Percentiles rank a stretch among this genome's conserved stretches.
Conservation (phyloP, 352 stramenopile species). For the Globisporangium alternatum region DNA sequence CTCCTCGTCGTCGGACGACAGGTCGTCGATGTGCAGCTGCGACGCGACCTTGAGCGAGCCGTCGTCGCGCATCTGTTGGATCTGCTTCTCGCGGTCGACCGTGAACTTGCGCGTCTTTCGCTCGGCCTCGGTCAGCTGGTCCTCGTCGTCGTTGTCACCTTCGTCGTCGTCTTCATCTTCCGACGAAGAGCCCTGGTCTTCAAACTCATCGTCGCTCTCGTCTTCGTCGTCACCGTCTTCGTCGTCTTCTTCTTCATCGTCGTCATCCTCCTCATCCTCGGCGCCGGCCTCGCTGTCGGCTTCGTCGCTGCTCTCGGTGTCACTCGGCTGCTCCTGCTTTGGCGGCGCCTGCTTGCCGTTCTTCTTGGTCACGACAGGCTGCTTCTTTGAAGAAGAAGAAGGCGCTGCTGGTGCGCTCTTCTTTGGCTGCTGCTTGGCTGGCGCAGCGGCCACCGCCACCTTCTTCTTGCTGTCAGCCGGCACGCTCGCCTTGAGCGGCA, state of each 20-base stretch:
- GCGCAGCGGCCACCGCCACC: slow-evolving; percentile 5
- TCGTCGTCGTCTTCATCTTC: slow-evolving; percentile 64
- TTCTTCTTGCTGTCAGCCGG: slow-evolving; percentile 23
- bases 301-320: slow-evolving; percentile 23
- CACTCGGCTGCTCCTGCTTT: slow-evolving; percentile 22
- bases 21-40: slow-evolving; percentile 96
- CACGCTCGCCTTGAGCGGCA: slow-evolving; percentile 22
- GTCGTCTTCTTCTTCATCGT: slow-evolving; percentile 37
- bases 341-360: slow-evolving; percentile 10
- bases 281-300: slow-evolving; percentile 17
- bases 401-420: slow-evolving; percentile 16
- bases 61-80: slow-evolving; percentile 84
- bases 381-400: slow-evolving; percentile 8
- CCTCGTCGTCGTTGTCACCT: slow-evolving; percentile 68
- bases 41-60: slow-evolving; percentile 78
- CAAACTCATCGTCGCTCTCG: slow-evolving; percentile 66
- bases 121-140: slow-evolving; percentile 74
- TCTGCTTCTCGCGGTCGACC: slow-evolving; percentile 68
- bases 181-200: slow-evolving; percentile 84
- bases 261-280: slow-evolving; percentile 22
- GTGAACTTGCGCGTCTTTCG: slow-evolving; percentile 74
- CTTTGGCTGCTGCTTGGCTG: slow-evolving; percentile 9
- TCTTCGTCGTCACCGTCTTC: slow-evolving; percentile 59
- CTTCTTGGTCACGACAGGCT: slow-evolving; percentile 15
- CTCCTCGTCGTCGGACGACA: slow-evolving; percentile 98